A percentile compares a stretch with the other conserved stretches of the same genome.
Conservation (phyloP, 768 basidiomycete genomes). For the Mrakia frigida region DNA sequence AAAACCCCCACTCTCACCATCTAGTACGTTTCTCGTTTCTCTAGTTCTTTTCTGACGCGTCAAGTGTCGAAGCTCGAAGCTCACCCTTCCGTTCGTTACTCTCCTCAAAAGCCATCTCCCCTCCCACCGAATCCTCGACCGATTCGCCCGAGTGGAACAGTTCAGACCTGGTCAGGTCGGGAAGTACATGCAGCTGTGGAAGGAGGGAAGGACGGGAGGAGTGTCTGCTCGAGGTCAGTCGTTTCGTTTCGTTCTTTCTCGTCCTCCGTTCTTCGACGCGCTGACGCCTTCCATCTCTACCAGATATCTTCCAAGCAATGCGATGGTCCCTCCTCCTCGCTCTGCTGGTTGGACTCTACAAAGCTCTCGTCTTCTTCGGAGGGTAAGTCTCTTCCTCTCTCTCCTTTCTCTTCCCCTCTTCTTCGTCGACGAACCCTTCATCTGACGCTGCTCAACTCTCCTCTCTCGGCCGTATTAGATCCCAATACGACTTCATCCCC, state of each 20-base stretch:
- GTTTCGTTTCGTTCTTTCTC: background rate
- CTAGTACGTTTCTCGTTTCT: slow-evolving; percentile 8
- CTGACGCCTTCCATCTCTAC: background rate
- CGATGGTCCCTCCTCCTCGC: slow-evolving; percentile 1
- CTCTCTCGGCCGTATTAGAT: background rate
- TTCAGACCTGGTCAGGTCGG: slow-evolving; percentile 1
- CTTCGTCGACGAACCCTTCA: no score
- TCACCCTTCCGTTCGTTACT: background rate
- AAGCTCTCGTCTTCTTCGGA: background rate
- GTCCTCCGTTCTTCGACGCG: background rate
- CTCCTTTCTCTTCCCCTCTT: background rate
- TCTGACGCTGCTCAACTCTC: background rate
- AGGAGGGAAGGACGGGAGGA: slow-evolving; percentile 16
- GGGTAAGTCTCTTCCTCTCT: background rate
- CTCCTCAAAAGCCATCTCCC: slow-evolving; percentile 22
- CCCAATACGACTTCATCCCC: slow-evolving; percentile 19
- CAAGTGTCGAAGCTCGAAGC: no score
- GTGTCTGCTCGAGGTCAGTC: background rate
- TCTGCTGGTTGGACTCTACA: slow-evolving; percentile 6
- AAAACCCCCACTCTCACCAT: slow-evolving; percentile 29
- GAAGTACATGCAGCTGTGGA: slow-evolving; percentile 21
- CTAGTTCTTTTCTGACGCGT: background rate
- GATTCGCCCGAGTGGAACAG: slow-evolving; percentile 7
- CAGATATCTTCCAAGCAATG: slow-evolving; percentile 22
- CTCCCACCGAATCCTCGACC: slow-evolving; percentile 20